Base-by-base conservation (phyloP, 805 yeast genomes). In the Yarrowia hollandica region DNA sequence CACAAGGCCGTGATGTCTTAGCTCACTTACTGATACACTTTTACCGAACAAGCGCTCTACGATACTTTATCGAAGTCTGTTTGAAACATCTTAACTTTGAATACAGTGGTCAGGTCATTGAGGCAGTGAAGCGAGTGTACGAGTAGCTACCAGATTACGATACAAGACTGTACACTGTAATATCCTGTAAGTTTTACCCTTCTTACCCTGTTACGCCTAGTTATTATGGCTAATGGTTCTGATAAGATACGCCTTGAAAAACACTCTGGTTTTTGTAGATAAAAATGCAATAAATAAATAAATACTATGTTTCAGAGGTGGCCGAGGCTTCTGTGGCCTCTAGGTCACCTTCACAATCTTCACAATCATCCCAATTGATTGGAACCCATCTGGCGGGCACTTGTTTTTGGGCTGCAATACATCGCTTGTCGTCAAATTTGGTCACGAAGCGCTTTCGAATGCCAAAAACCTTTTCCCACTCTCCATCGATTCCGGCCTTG, bases 401-500 rank as follows among this genome's bases (percentile, higher is more conserved):
- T 30, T 48, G 55, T 30, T 48, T 48, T 30, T 31, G 39, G 39
- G 35, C 21, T n/a, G 39, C 23, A 22, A 48, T 48, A 16, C 28
- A 31, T 9, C 55, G 55, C 55, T 31, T 31, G 30, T 31, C 55
- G 34, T 52, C 58, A n/a, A 52, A 52, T 44, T 35, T 35, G 16
- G 58, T 35, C 35, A 52, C 68, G 18, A 65, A 61, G 18, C 68
- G 63, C 48, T 64, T 64, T 7, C 66, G 62, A 30, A 65, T 65
- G 25, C 68, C 68, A 60, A 63, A 65, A 21, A 64, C 55, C 55
- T 60, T 62, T 23, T 63, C 66, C 22, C 61, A 58, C 34, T 57
- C 66, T 11, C 60, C 62, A n/a, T 64, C 63, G 11, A 56, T 30
- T 8, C 60, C 54, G 9, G 52, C 54, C 39, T 56, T 56, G 41